phyloP scores from a whole-genome alignment of 164 flowering plant species.

The Tinospora cordifolia region DNA sequence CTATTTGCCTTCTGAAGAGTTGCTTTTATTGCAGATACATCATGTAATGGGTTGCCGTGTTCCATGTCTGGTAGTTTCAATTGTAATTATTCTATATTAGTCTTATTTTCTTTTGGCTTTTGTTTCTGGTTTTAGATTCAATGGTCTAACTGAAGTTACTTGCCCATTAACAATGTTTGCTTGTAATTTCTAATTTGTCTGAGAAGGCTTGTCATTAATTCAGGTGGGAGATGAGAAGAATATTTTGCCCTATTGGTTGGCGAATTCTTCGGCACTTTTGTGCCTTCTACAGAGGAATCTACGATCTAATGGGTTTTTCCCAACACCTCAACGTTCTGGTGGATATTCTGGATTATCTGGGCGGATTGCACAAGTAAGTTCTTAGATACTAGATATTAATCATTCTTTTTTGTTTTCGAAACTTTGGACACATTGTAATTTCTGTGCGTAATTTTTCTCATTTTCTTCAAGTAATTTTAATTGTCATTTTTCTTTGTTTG shows the following conservation, averaged over 20 bases:
- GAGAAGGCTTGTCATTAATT: constrained; percentile 10
- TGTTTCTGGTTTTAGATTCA: not conserved
- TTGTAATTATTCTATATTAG: too few species aligned
- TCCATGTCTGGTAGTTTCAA: too few species aligned
- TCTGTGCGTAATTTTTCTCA: not conserved
- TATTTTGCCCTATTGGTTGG: constrained; percentile 87
- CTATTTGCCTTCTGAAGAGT: too few species aligned
- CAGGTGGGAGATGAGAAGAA: constrained; percentile 71
- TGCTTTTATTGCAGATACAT: too few species aligned
- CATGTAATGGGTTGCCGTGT: too few species aligned
- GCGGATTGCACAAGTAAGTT: constrained; percentile 54
- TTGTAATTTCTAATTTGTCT: constrained; percentile 6
- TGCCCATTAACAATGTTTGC: not conserved
- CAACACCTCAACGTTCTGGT: constrained; percentile 53
- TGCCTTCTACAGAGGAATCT: constrained; percentile 82
- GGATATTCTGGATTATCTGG: constrained; percentile 53
- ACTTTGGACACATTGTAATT: not conserved
- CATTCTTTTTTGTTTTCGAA: not conserved
- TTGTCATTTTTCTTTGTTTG: too few species aligned
- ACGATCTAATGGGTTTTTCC: constrained; percentile 60
- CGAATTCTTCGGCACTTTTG: constrained; percentile 87
- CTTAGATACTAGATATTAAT: not conserved
- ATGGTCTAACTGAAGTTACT: not conserved
- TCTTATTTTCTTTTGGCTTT: not conserved
- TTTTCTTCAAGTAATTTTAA: too few species aligned